These are phyloP conservation scores for Hanseniaspora valbyensis DNA, from an alignment of 805 yeast species.

Conservation along the genomic window DNA sequence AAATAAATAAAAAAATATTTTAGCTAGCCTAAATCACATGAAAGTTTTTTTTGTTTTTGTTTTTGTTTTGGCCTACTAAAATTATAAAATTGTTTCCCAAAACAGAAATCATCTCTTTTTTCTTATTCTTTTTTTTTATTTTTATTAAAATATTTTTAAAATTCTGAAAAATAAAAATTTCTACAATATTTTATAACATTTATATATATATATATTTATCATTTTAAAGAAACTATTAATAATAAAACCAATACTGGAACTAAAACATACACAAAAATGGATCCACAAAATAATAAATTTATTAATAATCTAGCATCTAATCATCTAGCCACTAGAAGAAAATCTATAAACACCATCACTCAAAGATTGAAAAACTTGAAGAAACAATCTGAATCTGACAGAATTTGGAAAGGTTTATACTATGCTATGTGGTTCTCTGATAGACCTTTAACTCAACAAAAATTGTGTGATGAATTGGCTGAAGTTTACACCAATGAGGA, in stretches of 20 bases:
- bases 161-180: too few relatives aligned
- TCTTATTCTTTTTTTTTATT: too few relatives aligned
- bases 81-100: neutral
- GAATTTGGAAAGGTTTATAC: slow-evolving; percentile 93
- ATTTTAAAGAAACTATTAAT: too few relatives aligned
- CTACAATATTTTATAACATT: too few relatives aligned
- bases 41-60: neutral
- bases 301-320: slow-evolving; percentile 79
- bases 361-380: slow-evolving; percentile 34
- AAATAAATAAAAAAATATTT: neutral
- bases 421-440: slow-evolving; percentile 96
- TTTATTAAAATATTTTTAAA: too few relatives aligned
- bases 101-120: neutral
- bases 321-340: slow-evolving; percentile 57
- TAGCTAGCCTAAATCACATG: neutral
- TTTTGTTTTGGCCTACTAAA: neutral
- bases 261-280: too few relatives aligned
- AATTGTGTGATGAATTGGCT: slow-evolving; percentile 65
- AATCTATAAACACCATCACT: slow-evolving; percentile 52
- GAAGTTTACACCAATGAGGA: slow-evolving; percentile 25
- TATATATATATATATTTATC: too few relatives aligned
- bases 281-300: slow-evolving; percentile 38
- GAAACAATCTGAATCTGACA: slow-evolving; percentile 50
- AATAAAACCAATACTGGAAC: too few relatives aligned
- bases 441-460: slow-evolving; percentile 83